Conservation (phyloP, 805 yeast species). For the Debaryomyces tyrocola region DNA sequence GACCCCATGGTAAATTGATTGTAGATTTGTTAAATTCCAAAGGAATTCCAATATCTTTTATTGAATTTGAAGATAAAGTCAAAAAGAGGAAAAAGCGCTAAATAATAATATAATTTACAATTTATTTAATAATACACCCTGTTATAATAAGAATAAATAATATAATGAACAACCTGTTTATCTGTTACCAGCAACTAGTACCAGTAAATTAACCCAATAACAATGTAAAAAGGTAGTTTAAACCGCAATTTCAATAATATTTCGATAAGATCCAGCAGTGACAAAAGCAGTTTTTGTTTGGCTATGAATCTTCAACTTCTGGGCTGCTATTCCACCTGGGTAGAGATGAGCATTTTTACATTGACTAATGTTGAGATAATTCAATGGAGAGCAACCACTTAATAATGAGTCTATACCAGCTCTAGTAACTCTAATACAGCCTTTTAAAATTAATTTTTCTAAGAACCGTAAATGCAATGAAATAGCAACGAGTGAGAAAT, state of each 20-base stretch:
- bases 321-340: slow-evolving; percentile 61
- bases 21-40: slow-evolving; percentile 55
- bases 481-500: slow-evolving; percentile 60
- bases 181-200: not conserved
- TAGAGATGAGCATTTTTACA: slow-evolving; percentile 68
- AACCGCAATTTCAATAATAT: slow-evolving; percentile 58
- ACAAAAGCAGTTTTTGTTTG: slow-evolving; percentile 59
- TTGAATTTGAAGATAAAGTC: slow-evolving; percentile 61
- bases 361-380: slow-evolving; percentile 61
- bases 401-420: slow-evolving; percentile 72
- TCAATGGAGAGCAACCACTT: slow-evolving; percentile 54
- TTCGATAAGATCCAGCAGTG: slow-evolving; percentile 51
- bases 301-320: slow-evolving; percentile 48
- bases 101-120: not conserved
- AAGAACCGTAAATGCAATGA: slow-evolving; percentile 53
- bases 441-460: slow-evolving; percentile 53
- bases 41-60: slow-evolving; percentile 68
- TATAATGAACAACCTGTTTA: not conserved
- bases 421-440: slow-evolving; percentile 75
- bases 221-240: slow-evolving; percentile 16
- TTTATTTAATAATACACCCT: too few relatives aligned
- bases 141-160: too few relatives aligned
- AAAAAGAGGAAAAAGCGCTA: slow-evolving; percentile 45
- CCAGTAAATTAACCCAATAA: too few relatives aligned
- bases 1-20: slow-evolving; percentile 72